Evolutionary conservation across 2,329 filamentous ascomycete species (phyloP).

Genomic region (Harringtonia aguacate): DNA sequence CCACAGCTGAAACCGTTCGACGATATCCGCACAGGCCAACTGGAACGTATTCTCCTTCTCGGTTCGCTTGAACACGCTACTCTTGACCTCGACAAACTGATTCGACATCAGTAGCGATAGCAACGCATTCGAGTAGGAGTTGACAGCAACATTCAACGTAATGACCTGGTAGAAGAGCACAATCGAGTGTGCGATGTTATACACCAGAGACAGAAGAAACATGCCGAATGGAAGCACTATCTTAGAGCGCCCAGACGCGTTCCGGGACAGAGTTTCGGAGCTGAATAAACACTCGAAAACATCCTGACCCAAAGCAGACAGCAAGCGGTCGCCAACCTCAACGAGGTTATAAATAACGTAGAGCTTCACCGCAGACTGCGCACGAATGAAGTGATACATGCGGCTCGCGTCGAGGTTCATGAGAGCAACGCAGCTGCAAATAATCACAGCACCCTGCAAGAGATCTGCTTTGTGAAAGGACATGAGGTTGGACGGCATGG

Average conservation of each 20-base stretch:
- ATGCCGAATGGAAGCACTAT: conserved; percentile 81
- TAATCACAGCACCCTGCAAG: conserved; percentile 78
- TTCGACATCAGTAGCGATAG: conserved; percentile 90
- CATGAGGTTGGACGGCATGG: conserved; percentile 72
- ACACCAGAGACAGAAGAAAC: conserved; percentile 75
- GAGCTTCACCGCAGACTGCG: conserved; percentile 92
- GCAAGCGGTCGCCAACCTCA: conserved; percentile 80
- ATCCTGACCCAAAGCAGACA: conserved; percentile 89
- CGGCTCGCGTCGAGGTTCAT: conserved; percentile 90
- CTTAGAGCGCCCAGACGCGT: conserved; percentile 82
- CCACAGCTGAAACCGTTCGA: conserved; percentile 96
- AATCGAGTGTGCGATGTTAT: conserved; percentile 80
- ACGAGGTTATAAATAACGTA: conserved; percentile 99
- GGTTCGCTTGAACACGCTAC: conserved; percentile 96
- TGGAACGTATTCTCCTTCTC: conserved; percentile 98
- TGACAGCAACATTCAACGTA: conserved; percentile 93
- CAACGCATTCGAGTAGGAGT: conserved; percentile 94
- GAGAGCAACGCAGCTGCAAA: conserved; percentile 72
- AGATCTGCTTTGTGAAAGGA: conserved; percentile 93
- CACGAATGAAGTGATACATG: conserved; percentile 96
- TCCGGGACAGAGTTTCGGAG: conserved; percentile 79
- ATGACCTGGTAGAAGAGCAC: conserved; percentile 96
- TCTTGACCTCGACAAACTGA: conserved; percentile 98
- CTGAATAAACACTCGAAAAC: conserved; percentile 94
- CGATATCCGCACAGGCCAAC: conserved; percentile 89